Evolutionary conservation across 208 protist genomes (phyloP), one percentile per base, ranked within the genome.

Genomic region (Jaenimonas drosophilae): DNA sequence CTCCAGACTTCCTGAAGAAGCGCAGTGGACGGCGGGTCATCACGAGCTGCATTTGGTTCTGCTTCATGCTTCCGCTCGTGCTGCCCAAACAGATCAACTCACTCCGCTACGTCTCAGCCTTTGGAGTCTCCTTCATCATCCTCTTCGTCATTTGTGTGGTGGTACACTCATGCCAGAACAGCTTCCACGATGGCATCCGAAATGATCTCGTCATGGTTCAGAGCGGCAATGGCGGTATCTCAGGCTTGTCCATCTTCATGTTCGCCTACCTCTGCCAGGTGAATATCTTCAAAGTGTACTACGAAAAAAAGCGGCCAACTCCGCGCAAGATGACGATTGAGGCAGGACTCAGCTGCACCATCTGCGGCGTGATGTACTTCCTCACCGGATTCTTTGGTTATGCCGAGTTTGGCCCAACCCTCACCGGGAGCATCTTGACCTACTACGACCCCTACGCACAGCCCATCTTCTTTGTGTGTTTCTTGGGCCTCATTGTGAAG

Each of bases 61-160:
- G 71, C 20, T 41, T 43, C 21, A 94, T 94, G 65, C 52, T 85
- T 36, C 79, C 86, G 26, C 52, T 91, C 31, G 87, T 56, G 32
- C 60, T 90, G 27, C 78, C 73, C 1, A 79, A 82, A 58, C 68
- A 79, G 49, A 84, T 94, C 54, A 87, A 88, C 59, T 83, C 81
- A 14, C 64, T 94, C 29, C 75, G 86, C 16, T 60, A 79, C 47
- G 44, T 81, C 32, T 89, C 81, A 11, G 54, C 57, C 19, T 16
- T 88, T 4, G 81, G 60, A 7, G 55, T 89, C 2, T 3, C 65
- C 4, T 66, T 83, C 30, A 76, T 91, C 29, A 33, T 84, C n/a
- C 78, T 70, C 55, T 88, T 94, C 41, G 77, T 84, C 19, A 57
- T 86, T 21, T 57, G 45, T 32, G 74, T 83, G 48, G 40, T 92